These are phyloP conservation scores for Alternaria infectoria DNA, from an alignment of 2,329 filamentous ascomycete species.

Conservation along the genomic window DNA sequence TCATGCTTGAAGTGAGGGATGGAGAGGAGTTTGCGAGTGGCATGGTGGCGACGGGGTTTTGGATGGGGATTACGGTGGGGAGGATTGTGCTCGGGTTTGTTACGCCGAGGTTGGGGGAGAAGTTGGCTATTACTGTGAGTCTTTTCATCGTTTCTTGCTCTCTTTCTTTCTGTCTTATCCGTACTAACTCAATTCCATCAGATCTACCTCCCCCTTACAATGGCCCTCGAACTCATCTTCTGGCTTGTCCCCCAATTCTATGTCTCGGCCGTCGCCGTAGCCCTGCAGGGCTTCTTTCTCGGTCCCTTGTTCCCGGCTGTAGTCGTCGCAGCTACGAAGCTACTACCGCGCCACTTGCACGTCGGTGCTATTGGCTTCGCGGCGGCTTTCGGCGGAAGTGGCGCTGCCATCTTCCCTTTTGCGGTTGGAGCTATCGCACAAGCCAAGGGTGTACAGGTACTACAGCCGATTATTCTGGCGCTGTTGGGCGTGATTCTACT, in stretches of 20 bases:
- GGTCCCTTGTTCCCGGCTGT: slow-evolving; percentile 80
- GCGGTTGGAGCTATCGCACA: slow-evolving; percentile 72
- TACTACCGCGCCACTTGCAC: slow-evolving; percentile 75
- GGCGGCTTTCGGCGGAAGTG: slow-evolving; percentile 76
- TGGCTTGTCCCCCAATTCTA: slow-evolving; percentile 82
- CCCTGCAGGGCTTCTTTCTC: slow-evolving; percentile 77
- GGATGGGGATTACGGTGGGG: slow-evolving; percentile 80
- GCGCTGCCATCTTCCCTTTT: slow-evolving; percentile 71
- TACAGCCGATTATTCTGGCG: slow-evolving; percentile 66
- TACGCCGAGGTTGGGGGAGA: slow-evolving; percentile 76
- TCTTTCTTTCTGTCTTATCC: neutral
- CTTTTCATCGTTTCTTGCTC: neutral
- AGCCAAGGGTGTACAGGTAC: slow-evolving; percentile 63
- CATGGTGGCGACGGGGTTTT: slow-evolving; percentile 80
- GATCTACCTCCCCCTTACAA: slow-evolving; percentile 69
- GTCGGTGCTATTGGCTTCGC: slow-evolving; percentile 83
- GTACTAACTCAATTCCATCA: slow-evolving; percentile 13
- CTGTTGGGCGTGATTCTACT: slow-evolving; percentile 58
- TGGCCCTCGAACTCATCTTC: slow-evolving; percentile 73
- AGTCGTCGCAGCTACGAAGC: slow-evolving; percentile 74
- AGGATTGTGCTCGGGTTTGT: slow-evolving; percentile 76
- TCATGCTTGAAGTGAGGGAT: slow-evolving; percentile 80
- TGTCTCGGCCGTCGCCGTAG: slow-evolving; percentile 73
- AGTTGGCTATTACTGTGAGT: slow-evolving; percentile 57
- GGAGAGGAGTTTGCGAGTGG: slow-evolving; percentile 74